Evolutionary conservation across 768 basidiomycete species (phyloP).

Genomic region (Calocera viscosa): DNA sequence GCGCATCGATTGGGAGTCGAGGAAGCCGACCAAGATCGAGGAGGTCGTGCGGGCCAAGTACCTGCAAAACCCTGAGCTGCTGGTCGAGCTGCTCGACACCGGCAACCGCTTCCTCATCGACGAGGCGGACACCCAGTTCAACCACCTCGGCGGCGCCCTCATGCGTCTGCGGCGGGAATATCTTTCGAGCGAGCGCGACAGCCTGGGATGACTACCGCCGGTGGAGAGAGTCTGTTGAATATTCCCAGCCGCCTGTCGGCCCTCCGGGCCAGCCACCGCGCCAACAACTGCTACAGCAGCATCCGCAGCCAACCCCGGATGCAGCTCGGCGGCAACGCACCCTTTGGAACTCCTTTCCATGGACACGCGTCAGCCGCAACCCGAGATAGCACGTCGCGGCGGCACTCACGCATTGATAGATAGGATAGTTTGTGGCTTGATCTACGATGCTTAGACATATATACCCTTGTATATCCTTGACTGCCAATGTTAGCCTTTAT

Average conservation of each 20-base stretch:
- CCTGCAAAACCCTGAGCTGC: not conserved
- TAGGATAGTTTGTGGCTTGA: slow-evolving; percentile 7
- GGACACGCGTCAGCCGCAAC: not conserved
- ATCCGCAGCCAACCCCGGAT: not conserved
- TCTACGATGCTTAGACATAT: not conserved
- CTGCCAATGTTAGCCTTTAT: not conserved
- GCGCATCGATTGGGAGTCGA: slow-evolving; percentile 1
- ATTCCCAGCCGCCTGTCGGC: not conserved
- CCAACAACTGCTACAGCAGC: not conserved
- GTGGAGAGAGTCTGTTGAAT: not conserved
- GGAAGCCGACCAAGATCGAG: not conserved
- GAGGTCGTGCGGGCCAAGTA: not conserved
- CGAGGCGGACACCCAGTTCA: not conserved
- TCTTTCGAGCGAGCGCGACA: not conserved
- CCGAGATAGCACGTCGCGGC: not conserved
- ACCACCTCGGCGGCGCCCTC: not conserved
- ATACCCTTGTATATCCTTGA: not conserved
- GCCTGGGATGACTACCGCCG: not conserved
- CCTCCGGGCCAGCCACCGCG: not conserved
- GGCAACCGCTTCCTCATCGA: not conserved
- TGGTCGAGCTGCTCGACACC: not conserved
- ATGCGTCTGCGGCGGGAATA: slow-evolving; percentile 6
- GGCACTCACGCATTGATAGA: not conserved
- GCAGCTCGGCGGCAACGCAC: not conserved
- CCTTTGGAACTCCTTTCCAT: not conserved